These are phyloP conservation scores for Cladosporium austrohemisphaericum DNA, from an alignment of 2,329 filamentous ascomycete species.

Conservation along the genomic window DNA sequence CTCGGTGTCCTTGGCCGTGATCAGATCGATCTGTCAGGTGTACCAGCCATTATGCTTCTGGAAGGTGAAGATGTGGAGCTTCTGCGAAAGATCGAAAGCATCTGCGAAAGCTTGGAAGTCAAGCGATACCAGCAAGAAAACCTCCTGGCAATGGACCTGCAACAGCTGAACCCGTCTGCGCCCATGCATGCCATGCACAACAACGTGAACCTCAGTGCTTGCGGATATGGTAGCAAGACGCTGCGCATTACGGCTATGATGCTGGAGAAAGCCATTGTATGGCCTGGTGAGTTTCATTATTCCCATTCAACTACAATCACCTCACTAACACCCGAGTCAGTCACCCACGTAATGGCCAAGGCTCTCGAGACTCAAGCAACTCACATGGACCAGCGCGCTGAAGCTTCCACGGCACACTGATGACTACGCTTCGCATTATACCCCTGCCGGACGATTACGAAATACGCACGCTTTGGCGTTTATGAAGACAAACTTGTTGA, in stretches of 20 bases:
- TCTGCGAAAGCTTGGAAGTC: constrained; percentile 70
- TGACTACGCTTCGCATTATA: not conserved
- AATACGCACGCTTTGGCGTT: no score
- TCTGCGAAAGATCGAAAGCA: constrained; percentile 74
- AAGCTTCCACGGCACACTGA: constrained; percentile 37
- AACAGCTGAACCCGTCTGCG: constrained; percentile 42
- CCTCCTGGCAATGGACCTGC: constrained; percentile 49
- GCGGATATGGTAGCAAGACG: constrained; percentile 80
- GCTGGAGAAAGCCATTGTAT: constrained; percentile 83
- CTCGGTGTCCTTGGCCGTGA: constrained; percentile 83
- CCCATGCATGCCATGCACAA: constrained; percentile 42
- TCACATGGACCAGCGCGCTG: constrained; percentile 60
- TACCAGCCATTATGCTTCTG: constrained; percentile 83
- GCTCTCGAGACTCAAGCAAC: constrained; percentile 62
- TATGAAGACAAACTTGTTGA: no score
- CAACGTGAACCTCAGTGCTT: constrained; percentile 46
- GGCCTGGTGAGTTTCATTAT: constrained; percentile 68
- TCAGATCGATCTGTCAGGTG: constrained; percentile 70
- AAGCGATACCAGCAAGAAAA: constrained; percentile 62
- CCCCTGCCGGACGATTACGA: not conserved
- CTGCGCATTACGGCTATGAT: constrained; percentile 80
- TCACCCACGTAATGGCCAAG: constrained; percentile 66
- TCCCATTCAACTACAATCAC: not conserved
- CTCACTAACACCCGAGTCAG: constrained; percentile 36
- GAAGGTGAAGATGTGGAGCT: constrained; percentile 90